Evolutionary conservation across 768 basidiomycete genomes (phyloP), one percentile per base, ranked within the genome.

Genomic region (Gymnopilus dilepis): DNA sequence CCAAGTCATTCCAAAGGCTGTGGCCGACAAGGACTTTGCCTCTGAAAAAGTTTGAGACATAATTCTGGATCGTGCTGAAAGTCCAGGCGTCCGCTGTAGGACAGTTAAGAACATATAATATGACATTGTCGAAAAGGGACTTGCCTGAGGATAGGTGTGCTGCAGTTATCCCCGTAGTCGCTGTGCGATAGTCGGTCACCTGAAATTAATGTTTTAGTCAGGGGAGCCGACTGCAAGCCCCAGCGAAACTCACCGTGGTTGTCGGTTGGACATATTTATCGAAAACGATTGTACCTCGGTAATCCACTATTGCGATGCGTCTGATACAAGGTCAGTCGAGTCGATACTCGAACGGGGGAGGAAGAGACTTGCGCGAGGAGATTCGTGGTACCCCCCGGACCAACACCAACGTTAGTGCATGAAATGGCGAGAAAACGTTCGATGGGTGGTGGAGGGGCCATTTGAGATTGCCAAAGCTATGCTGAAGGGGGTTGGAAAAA

Each of bases 1-100:
- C 89, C 30, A 93, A 82, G 69, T 94, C 92, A 64, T 88, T 84
- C 91, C 91, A 94, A 15, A 93, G 78, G 69, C 84, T 79, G 73
- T 94, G 89, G 19, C 92, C 92, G 26, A 94, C 84, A 50, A 93
- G 73, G 38, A 90, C 79, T 72, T 90, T 91, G 56, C 84, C 88
- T 69, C 85, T 83, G 66, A 94, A 84, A 62, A 88, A 73, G 56
- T 80, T 83, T 1, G 89, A 87, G 40, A 92, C 84, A 33, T 80
- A 74, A 64, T 82, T 83, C 69, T 94, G 92, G 30, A 92, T 84
- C n/a, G 76, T 76, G 45, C 77, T 74, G 69, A 94, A 94, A 4
- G 78, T 67, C 72, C 76, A 73, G 48, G 87, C 81, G 63, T 84
- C 78, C 26, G 74, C 86, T 87, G 58, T 3, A 71, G 31, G 17